Evolutionary conservation across 2,329 filamentous ascomycete genomes (phyloP).

Genomic region (Aureobasidium sp.): DNA sequence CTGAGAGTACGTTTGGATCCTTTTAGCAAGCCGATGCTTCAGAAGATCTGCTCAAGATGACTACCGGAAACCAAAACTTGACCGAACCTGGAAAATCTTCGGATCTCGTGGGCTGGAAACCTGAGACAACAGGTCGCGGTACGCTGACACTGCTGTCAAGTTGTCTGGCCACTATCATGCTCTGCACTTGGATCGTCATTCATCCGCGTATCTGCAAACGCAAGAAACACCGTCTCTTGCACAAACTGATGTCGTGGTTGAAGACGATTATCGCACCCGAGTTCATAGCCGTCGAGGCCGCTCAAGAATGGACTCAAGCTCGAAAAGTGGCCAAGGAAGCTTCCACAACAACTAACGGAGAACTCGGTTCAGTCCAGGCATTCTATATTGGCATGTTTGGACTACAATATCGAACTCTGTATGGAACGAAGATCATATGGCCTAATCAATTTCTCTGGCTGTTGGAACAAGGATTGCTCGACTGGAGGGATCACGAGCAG

Average conservation of each 20-base stretch:
- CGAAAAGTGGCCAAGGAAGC: constrained; percentile 25
- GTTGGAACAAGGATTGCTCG: constrained; percentile 23
- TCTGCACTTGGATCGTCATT: constrained; percentile 31
- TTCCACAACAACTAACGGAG: constrained; percentile 19
- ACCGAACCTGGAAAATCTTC: not conserved
- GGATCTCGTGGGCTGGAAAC: constrained; percentile 25
- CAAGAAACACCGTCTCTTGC: constrained; percentile 16
- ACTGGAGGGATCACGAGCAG: constrained; percentile 23
- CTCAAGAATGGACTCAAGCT: constrained; percentile 30
- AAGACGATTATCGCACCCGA: constrained; percentile 30
- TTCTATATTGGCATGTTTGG: constrained; percentile 31
- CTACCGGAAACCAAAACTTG: not conserved
- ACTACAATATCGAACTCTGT: constrained; percentile 23
- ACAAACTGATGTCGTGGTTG: constrained; percentile 26
- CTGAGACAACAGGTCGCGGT: constrained; percentile 26
- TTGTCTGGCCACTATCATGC: constrained; percentile 27
- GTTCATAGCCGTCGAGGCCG: constrained; percentile 28
- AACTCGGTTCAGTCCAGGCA: constrained; percentile 25
- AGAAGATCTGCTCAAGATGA: not conserved
- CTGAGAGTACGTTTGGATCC: no score
- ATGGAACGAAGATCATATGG: constrained; percentile 26
- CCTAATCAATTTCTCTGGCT: constrained; percentile 29
- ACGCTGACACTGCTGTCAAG: constrained; percentile 27
- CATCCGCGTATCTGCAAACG: constrained; percentile 29
- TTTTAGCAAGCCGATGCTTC: not conserved